A percentile compares a stretch with the other conserved stretches of the same genome.
These are phyloP conservation scores for Lachancea cidri DNA, from an alignment of 805 yeast species.

Conservation along the genomic window DNA sequence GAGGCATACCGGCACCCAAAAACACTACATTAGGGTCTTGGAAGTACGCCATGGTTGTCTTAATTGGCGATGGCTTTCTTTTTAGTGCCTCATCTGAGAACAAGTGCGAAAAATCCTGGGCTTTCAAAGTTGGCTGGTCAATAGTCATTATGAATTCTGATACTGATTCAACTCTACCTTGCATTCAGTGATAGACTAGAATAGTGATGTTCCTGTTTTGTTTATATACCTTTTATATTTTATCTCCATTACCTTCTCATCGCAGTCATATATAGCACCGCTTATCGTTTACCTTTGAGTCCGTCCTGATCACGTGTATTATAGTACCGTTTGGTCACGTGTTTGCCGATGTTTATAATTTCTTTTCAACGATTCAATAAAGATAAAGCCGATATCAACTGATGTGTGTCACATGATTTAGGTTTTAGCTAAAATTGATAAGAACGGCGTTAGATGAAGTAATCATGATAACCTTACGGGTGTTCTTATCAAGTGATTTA, in stretches of 20 bases:
- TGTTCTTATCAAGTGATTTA: too few relatives aligned
- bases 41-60: conserved; percentile 63
- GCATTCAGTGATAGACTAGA: too few relatives aligned
- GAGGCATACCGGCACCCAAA: conserved; percentile 81
- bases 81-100: conserved; percentile 37
- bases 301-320: neutral
- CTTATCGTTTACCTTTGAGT: neutral
- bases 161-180: too few relatives aligned
- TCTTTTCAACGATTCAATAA: too few relatives aligned
- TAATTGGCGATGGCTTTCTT: conserved; percentile 54
- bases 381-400: too few relatives aligned
- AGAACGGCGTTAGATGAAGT: too few relatives aligned
- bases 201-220: too few relatives aligned
- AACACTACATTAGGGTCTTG: conserved; percentile 59
- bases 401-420: too few relatives aligned
- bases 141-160: conserved; percentile 4
- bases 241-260: too few relatives aligned
- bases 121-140: neutral
- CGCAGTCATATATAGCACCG: neutral
- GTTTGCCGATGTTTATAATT: too few relatives aligned
- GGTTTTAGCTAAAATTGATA: too few relatives aligned
- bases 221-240: neutral
- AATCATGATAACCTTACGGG: too few relatives aligned
- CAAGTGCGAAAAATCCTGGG: conserved; percentile 54
- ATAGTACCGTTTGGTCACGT: neutral